A percentile compares a stretch with the other conserved stretches of the same genome.
Evolutionary conservation across 164 flowering plant species (phyloP).

Genomic region (Annona squamosa): DNA sequence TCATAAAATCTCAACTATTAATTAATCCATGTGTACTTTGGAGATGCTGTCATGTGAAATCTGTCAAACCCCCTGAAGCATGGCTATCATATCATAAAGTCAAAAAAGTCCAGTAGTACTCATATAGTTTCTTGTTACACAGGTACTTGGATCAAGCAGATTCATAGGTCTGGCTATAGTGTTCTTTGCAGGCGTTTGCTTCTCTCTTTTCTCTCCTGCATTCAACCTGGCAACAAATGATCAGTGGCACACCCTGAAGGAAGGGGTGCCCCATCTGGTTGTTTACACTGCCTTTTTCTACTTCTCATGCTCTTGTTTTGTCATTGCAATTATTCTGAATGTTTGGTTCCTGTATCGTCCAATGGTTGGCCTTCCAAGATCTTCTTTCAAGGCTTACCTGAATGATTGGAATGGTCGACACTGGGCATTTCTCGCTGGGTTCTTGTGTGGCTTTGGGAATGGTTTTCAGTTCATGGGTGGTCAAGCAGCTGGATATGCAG

Average conservation of each 20-base stretch:
- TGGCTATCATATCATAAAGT: too few relatives aligned
- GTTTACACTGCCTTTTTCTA: constrained; percentile 83
- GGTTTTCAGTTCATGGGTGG: constrained; percentile 86
- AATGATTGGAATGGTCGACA: constrained; percentile 70
- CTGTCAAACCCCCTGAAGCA: too few relatives aligned
- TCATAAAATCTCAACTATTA: too few relatives aligned
- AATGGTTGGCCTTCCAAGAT: constrained; percentile 42
- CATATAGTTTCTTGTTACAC: constrained; percentile 6
- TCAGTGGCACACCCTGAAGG: constrained; percentile 57
- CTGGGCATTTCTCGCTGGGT: constrained; percentile 75
- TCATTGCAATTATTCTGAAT: constrained; percentile 55
- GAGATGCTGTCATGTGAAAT: too few relatives aligned
- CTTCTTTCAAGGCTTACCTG: constrained; percentile 57
- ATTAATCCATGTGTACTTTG: too few relatives aligned
- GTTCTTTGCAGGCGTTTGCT: constrained; percentile 68
- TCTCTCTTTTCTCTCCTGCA: constrained; percentile 79
- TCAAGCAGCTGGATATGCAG: constrained; percentile 86
- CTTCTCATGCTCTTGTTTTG: constrained; percentile 65
- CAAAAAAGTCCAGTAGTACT: too few relatives aligned
- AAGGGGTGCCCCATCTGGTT: constrained; percentile 60
- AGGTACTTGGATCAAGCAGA: constrained; percentile 69
- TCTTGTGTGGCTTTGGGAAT: constrained; percentile 79
- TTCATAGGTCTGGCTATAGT: constrained; percentile 47
- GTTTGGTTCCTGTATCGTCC: constrained; percentile 62
- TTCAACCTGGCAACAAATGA: constrained; percentile 80